Base-by-base conservation (phyloP, 768 basidiomycete species). In the Serendipita sp. region DNA sequence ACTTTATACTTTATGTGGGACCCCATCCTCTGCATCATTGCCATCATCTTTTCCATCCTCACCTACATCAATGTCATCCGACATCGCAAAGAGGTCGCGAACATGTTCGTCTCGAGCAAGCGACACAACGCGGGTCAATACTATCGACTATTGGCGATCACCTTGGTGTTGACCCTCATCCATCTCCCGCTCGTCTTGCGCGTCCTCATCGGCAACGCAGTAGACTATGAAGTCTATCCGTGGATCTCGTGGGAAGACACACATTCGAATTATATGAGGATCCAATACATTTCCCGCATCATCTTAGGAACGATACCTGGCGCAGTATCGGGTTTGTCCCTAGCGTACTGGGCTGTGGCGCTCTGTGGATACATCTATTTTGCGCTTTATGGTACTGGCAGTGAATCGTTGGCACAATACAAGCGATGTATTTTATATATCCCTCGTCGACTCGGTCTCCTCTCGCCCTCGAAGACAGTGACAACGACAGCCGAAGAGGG, bases 311-410 rank as follows among this genome's bases (percentile, higher is more conserved):
- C 7, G 5, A 20, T 17, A 48, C 7, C 5, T 20, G 45, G 45
- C 4, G 5, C 9, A 7, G 45, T 20, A 7, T 5, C 7, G 20
- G 5, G 30, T 30, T 34, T 61, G 26, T 33, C 48, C n/a, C 9
- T 79, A 31, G 74, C 70, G 3, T 76, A 82, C 60, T 82, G 82
- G 82, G 61, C 74, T 22, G 67, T 73, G 16, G 64, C 81, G 3
- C 65, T 76, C 31, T 79, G 77, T 66, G 78, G 81, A 2, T 70
- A 84, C 64, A 14, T 80, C 43, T 86, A 86, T 74, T 86, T 86
- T 68, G 70, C 69, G 17, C 80, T 82, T 74, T 86, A 86, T 67
- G 84, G 83, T 1, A 79, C 84, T 60, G 81, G 79, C 11, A 76
- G 77, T 22, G 85, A 85, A 68, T 82, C 84, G 31, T 72, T 75